Evolutionary conservation across 2,329 filamentous ascomycete species (phyloP).

Genomic region (Ophiobolus disseminans): DNA sequence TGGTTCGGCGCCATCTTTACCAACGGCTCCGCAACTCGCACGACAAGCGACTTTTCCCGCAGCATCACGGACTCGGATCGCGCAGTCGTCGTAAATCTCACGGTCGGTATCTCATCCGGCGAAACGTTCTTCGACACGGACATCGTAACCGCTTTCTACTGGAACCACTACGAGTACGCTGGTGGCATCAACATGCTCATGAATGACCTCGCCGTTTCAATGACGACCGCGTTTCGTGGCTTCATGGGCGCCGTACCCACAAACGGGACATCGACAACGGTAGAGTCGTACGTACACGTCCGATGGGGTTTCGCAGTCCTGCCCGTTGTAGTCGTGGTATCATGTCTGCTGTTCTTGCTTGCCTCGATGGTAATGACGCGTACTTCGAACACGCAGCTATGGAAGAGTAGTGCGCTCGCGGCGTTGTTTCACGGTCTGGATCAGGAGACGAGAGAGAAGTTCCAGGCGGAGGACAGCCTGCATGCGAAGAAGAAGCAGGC

Average conservation of each 20-base stretch:
- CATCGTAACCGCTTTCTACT: constrained; percentile 22
- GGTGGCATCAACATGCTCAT: constrained; percentile 20
- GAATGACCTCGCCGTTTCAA: constrained; percentile 19
- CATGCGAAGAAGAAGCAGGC: constrained; percentile 15
- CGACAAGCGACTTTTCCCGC: constrained; percentile 19
- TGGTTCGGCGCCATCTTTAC: constrained; percentile 22
- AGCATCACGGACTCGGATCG: constrained; percentile 21
- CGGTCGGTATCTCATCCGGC: constrained; percentile 21
- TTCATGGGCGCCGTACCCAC: constrained; percentile 16
- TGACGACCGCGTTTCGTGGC: constrained; percentile 22
- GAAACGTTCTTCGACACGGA: constrained; percentile 23
- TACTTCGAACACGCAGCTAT: constrained; percentile 16
- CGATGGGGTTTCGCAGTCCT: constrained; percentile 21
- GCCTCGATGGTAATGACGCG: constrained; percentile 16
- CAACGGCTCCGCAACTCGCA: constrained; percentile 21
- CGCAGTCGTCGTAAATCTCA: constrained; percentile 21
- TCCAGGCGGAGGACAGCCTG: constrained; percentile 9
- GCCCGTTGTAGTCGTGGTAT: constrained; percentile 12
- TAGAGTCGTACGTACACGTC: constrained; percentile 18
- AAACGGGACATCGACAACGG: constrained; percentile 14
- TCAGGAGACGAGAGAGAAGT: constrained; percentile 14
- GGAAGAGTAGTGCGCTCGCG: constrained; percentile 21
- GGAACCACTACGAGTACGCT: constrained; percentile 22
- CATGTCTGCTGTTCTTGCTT: constrained; percentile 15
- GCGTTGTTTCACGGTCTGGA: constrained; percentile 19